A percentile compares a stretch with the other conserved stretches of the same genome.
phyloP scores from a whole-genome alignment of 2,329 filamentous ascomycete genomes.

The Pyrenophora tritici-repentis region DNA sequence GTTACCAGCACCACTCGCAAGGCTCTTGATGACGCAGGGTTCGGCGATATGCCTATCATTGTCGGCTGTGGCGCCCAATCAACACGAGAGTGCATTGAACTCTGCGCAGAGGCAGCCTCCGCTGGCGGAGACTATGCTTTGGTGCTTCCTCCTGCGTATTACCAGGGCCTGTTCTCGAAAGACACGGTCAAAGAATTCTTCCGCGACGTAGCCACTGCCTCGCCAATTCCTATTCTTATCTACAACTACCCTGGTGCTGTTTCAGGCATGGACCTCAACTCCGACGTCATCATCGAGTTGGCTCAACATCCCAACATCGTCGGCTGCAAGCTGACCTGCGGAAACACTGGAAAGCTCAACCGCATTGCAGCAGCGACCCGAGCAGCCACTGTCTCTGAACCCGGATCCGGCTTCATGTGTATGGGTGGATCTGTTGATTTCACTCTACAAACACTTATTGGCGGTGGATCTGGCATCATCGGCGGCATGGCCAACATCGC shows the following conservation, averaged over 20 bases:
- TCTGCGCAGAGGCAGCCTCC: constrained; percentile 70
- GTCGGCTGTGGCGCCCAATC: constrained; percentile 77
- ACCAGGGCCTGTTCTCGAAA: constrained; percentile 68
- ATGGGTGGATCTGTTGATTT: constrained; percentile 77
- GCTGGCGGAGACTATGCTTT: constrained; percentile 77
- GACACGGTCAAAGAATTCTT: constrained; percentile 68
- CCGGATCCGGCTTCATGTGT: constrained; percentile 66
- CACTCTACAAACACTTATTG: constrained; percentile 70
- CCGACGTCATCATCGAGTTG: constrained; percentile 64
- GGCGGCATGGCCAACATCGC: constrained; percentile 73
- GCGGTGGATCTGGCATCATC: constrained; percentile 73
- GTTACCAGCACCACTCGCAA: constrained; percentile 72
- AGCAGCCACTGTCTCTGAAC: constrained; percentile 43
- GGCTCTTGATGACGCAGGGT: constrained; percentile 70
- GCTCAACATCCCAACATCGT: constrained; percentile 68
- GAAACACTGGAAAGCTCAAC: constrained; percentile 71
- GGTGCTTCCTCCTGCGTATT: constrained; percentile 77
- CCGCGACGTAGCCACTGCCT: constrained; percentile 64
- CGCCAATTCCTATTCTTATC: constrained; percentile 68
- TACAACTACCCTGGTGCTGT: constrained; percentile 73
- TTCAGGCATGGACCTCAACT: constrained; percentile 66
- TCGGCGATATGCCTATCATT: constrained; percentile 69
- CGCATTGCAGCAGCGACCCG: constrained; percentile 60
- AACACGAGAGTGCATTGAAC: constrained; percentile 71
- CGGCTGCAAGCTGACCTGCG: constrained; percentile 71